Conservation (phyloP, 2,329 filamentous ascomycete genomes). For the Ophiostoma pallidulum region DNA sequence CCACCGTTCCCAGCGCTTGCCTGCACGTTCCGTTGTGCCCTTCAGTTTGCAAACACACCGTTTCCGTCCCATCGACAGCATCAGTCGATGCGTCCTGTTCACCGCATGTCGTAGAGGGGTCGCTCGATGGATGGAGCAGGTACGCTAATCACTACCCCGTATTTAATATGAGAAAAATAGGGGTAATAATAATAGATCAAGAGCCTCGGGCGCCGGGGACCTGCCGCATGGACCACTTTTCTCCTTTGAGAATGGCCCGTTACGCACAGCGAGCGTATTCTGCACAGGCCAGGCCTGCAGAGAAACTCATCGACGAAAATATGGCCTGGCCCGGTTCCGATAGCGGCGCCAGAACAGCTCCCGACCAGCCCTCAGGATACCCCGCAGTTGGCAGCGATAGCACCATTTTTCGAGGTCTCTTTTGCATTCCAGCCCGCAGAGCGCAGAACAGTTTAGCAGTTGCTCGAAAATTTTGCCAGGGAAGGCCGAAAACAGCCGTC, state of each 20-base stretch:
- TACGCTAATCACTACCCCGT: conserved; percentile 6
- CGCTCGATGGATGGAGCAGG: neutral
- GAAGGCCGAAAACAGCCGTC: conserved; percentile 9
- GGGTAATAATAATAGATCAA: conserved; percentile 12
- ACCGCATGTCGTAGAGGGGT: conserved; percentile 4
- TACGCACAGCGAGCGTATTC: neutral
- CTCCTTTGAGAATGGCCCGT: conserved; percentile 10
- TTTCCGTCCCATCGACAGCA: neutral
- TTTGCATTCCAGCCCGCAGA: neutral
- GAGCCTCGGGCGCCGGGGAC: neutral
- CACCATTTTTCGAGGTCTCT: conserved; percentile 1
- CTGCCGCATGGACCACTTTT: neutral
- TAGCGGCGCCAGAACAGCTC: conserved; percentile 9
- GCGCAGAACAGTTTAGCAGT: neutral
- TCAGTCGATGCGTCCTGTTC: too few species aligned
- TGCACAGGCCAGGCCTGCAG: neutral
- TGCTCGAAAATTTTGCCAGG: conserved; percentile 4
- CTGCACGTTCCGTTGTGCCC: too few species aligned
- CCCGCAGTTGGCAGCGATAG: conserved; percentile 13
- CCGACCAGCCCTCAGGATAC: neutral
- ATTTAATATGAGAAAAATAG: conserved; percentile 13
- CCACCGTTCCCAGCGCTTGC: too few species aligned
- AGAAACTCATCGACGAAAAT: neutral
- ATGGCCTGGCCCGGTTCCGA: conserved; percentile 8
- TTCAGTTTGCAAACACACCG: neutral